phyloP scores from a whole-genome alignment of 2,329 filamentous ascomycete species.

The Botrytis fragariae region DNA sequence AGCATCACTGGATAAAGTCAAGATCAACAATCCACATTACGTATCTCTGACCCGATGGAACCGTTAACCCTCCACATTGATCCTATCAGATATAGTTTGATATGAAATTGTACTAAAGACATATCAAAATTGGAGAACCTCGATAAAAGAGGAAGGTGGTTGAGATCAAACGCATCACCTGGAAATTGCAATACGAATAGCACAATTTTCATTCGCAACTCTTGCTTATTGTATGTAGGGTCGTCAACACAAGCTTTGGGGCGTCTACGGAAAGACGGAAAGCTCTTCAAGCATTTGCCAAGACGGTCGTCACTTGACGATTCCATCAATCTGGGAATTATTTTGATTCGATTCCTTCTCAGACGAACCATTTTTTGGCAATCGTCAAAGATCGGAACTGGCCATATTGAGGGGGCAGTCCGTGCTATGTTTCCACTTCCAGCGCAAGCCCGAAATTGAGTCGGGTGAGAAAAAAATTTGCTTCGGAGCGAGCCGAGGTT shows the following conservation, averaged over 20 bases:
- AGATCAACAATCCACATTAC: background rate
- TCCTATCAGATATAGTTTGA: background rate
- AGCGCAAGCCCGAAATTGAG: background rate
- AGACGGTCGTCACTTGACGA: background rate
- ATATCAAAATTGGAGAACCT: slow-evolving; percentile 4
- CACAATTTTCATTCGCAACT: background rate
- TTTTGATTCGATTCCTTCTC: background rate
- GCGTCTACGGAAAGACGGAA: background rate
- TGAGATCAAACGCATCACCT: background rate
- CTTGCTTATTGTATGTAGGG: background rate
- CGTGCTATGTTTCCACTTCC: background rate
- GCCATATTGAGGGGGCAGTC: background rate
- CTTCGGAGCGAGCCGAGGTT: background rate
- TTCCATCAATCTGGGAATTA: background rate
- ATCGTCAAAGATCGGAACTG: background rate
- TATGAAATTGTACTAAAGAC: background rate
- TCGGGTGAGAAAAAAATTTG: background rate
- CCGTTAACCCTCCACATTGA: background rate
- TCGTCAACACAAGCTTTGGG: slow-evolving; percentile 10
- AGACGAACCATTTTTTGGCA: background rate
- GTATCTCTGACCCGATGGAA: background rate
- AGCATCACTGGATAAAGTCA: background rate
- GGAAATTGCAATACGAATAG: background rate
- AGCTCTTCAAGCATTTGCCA: background rate
- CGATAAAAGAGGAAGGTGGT: slow-evolving; percentile 11